phyloP scores from a whole-genome alignment of 306 rosid genomes.

The Abrus pulchellus region DNA sequence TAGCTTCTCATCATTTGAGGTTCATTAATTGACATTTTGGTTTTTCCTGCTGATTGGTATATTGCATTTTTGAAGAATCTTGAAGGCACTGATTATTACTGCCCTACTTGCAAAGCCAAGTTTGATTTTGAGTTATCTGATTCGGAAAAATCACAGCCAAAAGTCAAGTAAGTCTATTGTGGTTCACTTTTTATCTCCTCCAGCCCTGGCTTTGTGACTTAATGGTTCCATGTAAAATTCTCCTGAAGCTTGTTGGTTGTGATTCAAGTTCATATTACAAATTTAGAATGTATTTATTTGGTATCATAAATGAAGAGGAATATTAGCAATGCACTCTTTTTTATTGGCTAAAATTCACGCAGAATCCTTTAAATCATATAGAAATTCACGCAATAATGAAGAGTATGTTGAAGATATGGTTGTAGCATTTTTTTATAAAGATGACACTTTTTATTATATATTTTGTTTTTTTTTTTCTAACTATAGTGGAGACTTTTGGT shows the following conservation, averaged over 20 bases:
- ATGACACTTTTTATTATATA: not conserved
- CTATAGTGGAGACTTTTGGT: slow-evolving; percentile 42
- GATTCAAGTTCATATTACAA: slow-evolving; percentile 35
- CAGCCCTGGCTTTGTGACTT: slow-evolving; percentile 3
- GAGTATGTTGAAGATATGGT: not conserved
- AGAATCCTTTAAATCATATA: not conserved
- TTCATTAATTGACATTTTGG: slow-evolving; percentile 43
- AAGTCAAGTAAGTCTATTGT: slow-evolving; percentile 76
- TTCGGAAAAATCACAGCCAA: slow-evolving; percentile 80
- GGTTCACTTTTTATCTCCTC: not conserved
- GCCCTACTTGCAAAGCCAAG: slow-evolving; percentile 97
- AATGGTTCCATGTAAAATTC: slow-evolving; percentile 10
- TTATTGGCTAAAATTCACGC: not conserved
- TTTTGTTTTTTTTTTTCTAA: slow-evolving; percentile 45
- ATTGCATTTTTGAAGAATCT: slow-evolving; percentile 69
- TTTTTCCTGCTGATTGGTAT: slow-evolving; percentile 47
- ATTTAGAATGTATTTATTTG: slow-evolving; percentile 19
- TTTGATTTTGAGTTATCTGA: slow-evolving; percentile 97
- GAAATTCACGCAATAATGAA: not conserved
- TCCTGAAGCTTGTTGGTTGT: slow-evolving; percentile 8
- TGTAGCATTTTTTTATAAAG: not conserved
- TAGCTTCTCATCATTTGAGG: slow-evolving; percentile 42
- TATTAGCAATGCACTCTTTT: not conserved
- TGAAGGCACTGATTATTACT: slow-evolving; percentile 91
- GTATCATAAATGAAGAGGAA: not conserved